phyloP scores from a whole-genome alignment of 2,329 filamentous ascomycete genomes.

The Neurospora crassa region DNA sequence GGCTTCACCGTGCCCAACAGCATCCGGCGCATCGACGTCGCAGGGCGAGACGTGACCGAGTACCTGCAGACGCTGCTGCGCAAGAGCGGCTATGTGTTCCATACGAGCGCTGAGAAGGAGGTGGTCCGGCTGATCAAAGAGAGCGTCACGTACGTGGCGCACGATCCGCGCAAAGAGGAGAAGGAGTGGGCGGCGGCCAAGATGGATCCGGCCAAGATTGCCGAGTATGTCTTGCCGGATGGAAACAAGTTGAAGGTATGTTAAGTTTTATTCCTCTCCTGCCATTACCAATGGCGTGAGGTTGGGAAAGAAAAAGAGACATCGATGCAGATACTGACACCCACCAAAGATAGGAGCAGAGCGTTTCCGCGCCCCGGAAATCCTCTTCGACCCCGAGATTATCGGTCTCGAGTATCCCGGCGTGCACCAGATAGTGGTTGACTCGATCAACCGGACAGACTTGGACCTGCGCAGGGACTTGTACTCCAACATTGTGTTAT shows the following conservation, averaged over 20 bases:
- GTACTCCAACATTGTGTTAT: constrained; percentile 95
- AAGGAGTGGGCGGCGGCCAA: constrained; percentile 87
- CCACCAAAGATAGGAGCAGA: constrained; percentile 65
- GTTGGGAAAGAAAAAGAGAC: no score
- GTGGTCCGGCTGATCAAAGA: constrained; percentile 98
- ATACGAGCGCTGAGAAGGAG: constrained; percentile 98
- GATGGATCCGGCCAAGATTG: constrained; percentile 64
- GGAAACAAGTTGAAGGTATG: constrained; percentile 82
- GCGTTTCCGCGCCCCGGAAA: constrained; percentile 91
- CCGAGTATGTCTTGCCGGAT: constrained; percentile 85
- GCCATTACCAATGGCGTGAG: neutral
- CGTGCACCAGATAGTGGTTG: constrained; percentile 95
- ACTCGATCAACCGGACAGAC: constrained; percentile 90
- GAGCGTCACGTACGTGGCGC: constrained; percentile 80
- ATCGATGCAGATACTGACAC: no score
- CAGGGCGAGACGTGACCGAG: constrained; percentile 91
- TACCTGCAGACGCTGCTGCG: constrained; percentile 83
- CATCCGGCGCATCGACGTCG: constrained; percentile 92
- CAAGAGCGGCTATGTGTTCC: constrained; percentile 89
- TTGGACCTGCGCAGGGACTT: constrained; percentile 89
- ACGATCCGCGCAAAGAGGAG: constrained; percentile 87
- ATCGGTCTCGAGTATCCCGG: constrained; percentile 95
- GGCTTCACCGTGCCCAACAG: constrained; percentile 95
- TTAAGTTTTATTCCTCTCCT: neutral
- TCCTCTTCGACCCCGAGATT: constrained; percentile 94